Base-by-base conservation (phyloP, 2,329 filamentous ascomycete genomes). In the Colletotrichum sp. region DNA sequence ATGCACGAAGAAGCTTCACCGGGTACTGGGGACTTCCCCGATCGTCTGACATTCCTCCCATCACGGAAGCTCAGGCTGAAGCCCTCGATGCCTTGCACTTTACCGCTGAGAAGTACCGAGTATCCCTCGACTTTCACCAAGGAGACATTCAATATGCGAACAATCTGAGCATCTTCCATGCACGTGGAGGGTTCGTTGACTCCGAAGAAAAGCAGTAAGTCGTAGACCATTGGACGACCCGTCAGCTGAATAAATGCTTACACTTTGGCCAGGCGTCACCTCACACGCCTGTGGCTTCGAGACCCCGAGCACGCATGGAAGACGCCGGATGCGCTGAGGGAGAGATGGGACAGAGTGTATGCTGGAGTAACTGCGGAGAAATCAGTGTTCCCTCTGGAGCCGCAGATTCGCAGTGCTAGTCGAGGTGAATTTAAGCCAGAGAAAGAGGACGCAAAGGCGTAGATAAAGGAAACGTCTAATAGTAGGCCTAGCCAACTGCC, bases 1-100 rank as follows among this genome's bases (percentile, higher is more conserved):
- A 93, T 77, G 90, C 89, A 0, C 88, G 92, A 4, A 87, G 92
- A 2, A 85, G 84, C 30, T 93, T 93, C 78, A 91, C 91, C 69
- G 85, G 92, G 3, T 93, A 90, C 79, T 87, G 88, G 77, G 87
- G 87, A 0, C 84, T 91, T 2, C 90, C 91, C 5, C 86, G 92
- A 63, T 89, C 86, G 9, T 72, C 85, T 2, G 80, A 87, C 24
- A 90, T 94, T 66, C 92, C 92, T 15, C 87, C 91, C 18, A 88
- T 90, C 74, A 89, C 87, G 0, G 87, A 90, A 76, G 87, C 87
- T 0, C 89, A 91, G 77, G 87, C 88, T 6, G 89, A 90, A 77
- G 89, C 89, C 0, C 83, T 91, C 4, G 89, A 90, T 75, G 85
- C 88, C 0, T 79, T 91, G 63, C 88, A 90, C 78, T 89, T 87